Evolutionary conservation across 805 yeast genomes (phyloP), one percentile per base, ranked within the genome.

Genomic region (Wickerhamomyces silvicola): DNA sequence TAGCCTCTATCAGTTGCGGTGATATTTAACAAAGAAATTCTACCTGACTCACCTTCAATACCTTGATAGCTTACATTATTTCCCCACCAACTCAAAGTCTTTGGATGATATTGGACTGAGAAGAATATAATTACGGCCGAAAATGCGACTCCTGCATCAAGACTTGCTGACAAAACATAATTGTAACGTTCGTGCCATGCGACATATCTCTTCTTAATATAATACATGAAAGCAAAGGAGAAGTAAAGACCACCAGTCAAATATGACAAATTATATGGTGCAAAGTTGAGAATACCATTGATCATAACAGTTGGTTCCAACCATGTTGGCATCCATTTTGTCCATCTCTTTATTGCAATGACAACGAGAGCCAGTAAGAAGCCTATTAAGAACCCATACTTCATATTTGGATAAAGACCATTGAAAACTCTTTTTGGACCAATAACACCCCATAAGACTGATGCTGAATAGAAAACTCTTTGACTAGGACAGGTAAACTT

Each of bases 351-450:
- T 41, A 57, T 26, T 7, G 38, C 38, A 28, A 56, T 52, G 33
- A 53, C 55, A 9, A 48, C 64, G 6, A 51, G 18, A 6, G 57
- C 57, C 5, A 55, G 31, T 45, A 68, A 34, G 22, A 48, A 48
- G 11, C 85, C 84, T 33, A 74, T 58, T 15, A 78, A 57, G 62
- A 78, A 78, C 38, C 80, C 72, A 72, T 75, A 78, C 50, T 73
- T 71, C 35, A 78, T 56, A 10, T 68, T 59, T 1, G 84, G 83
- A 45, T 78, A 78, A 16, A 76, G 52, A 0, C 71, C 70, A 34
- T 66, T 60, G 49, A 73, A 73, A 7, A 72, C 72, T 43, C 68
- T 67, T 22, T 66, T 62, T 8, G 76, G 76, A 7, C 78, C 78
- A 36, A 71, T 68, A 30, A 64, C 73, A 10, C 78, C 78, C 53